These are phyloP conservation scores for Hypoxylon sp. DNA, from an alignment of 2,329 filamentous ascomycete species.

Conservation along the genomic window DNA sequence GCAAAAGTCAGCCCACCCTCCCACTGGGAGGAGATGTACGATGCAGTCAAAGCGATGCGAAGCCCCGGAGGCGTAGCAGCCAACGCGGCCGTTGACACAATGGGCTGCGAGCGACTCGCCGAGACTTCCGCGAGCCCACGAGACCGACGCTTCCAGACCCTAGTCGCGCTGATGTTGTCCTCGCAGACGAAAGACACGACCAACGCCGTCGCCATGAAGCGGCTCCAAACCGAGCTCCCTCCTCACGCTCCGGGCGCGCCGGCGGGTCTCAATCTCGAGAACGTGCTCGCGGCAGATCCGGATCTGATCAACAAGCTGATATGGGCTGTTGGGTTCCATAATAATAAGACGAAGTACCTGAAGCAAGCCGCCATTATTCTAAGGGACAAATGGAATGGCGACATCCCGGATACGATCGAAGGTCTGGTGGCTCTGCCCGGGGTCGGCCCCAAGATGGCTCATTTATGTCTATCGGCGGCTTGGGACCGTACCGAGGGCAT, in stretches of 20 bases:
- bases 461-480: conserved; percentile 84
- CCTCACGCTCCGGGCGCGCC: conserved; percentile 62
- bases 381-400: conserved; percentile 76
- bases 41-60: conserved; percentile 83
- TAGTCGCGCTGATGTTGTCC: conserved; percentile 90
- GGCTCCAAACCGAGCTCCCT: conserved; percentile 81
- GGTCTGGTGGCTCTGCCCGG: conserved; percentile 85
- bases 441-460: conserved; percentile 95
- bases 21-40: conserved; percentile 82
- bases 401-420: conserved; percentile 84
- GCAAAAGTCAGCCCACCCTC: conserved; percentile 47
- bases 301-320: conserved; percentile 80
- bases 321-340: conserved; percentile 90
- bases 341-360: conserved; percentile 90
- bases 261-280: conserved; percentile 78
- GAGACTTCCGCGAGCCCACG: conserved; percentile 63
- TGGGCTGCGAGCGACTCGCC: conserved; percentile 90
- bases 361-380: conserved; percentile 82
- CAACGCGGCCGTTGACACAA: conserved; percentile 93
- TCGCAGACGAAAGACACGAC: conserved; percentile 95
- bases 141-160: conserved; percentile 84
- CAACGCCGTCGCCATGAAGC: conserved; percentile 85
- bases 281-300: conserved; percentile 80
- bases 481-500: conserved; percentile 79
- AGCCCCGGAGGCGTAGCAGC: conserved; percentile 67